A percentile compares a stretch with the other conserved stretches of the same genome.
Evolutionary conservation across 202 grass and related monocot genomes (phyloP).

Genomic region (Zoysia matrella): DNA sequence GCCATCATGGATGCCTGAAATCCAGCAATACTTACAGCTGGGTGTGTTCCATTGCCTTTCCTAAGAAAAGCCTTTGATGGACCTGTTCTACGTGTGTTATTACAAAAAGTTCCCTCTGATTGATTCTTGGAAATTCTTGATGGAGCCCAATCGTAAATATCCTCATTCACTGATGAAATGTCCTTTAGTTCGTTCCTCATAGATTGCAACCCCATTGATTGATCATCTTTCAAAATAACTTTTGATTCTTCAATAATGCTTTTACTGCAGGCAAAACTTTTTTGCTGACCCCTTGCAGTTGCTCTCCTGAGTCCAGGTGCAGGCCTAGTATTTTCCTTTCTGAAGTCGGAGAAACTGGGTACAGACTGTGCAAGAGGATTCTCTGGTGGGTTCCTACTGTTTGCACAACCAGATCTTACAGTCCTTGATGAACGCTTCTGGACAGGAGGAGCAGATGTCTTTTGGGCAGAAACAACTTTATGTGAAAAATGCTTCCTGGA

Average conservation of each 20-base stretch:
- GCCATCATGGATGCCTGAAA: conserved; percentile 57
- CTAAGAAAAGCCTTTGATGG: conserved; percentile 55
- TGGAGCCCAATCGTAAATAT: conserved; percentile 49
- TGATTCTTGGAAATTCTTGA: conserved; percentile 52
- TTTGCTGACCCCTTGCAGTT: conserved; percentile 52
- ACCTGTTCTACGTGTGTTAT: conserved; percentile 47
- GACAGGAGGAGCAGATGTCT: conserved; percentile 48
- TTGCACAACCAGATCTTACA: conserved; percentile 55
- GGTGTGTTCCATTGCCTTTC: conserved; percentile 65
- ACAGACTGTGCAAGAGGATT: conserved; percentile 86
- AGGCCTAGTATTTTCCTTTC: conserved; percentile 62
- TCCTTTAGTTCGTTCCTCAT: conserved; percentile 88
- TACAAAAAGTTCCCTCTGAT: conserved; percentile 38
- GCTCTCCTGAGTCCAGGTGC: conserved; percentile 62
- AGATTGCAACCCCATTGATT: conserved; percentile 72
- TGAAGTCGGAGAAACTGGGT: conserved; percentile 57
- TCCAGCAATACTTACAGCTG: conserved; percentile 47
- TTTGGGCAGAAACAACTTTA: conserved; percentile 51
- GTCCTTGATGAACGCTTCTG: conserved; percentile 66
- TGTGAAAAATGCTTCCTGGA: conserved; percentile 46
- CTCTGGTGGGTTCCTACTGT: conserved; percentile 56
- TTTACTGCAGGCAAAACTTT: conserved; percentile 73
- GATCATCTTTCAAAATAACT: conserved; percentile 71
- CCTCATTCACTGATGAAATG: conserved; percentile 66
- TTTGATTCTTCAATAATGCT: conserved; percentile 81